phyloP scores from a whole-genome alignment of 208 protist species.

The Blechomonas ayalai region DNA sequence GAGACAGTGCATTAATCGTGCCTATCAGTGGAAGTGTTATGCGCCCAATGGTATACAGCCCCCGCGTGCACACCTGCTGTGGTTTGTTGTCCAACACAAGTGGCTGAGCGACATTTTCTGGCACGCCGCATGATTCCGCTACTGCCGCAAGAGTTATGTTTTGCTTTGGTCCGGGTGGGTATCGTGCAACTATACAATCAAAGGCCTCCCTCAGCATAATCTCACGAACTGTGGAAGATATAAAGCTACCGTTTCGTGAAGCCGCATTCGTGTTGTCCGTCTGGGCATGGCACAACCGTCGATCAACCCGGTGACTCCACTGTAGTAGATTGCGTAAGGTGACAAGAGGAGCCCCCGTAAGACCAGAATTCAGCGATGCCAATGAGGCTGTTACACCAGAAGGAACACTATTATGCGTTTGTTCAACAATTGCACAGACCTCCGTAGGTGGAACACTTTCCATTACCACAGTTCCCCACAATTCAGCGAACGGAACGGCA shows the following conservation, averaged over 20 bases:
- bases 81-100: slow-evolving; percentile 66
- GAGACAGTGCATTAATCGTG: slow-evolving; percentile 11
- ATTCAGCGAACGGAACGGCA: slow-evolving; percentile 66
- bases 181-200: slow-evolving; percentile 86
- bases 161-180: slow-evolving; percentile 44
- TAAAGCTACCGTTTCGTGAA: slow-evolving; percentile 43
- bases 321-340: slow-evolving; percentile 88
- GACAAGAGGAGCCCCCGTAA: slow-evolving; percentile 20
- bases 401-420: slow-evolving; percentile 42
- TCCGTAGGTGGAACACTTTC: slow-evolving; percentile 54
- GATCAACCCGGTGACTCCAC: slow-evolving; percentile 87
- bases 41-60: slow-evolving; percentile 58
- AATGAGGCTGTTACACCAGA: too few species aligned
- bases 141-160: slow-evolving; percentile 24
- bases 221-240: slow-evolving; percentile 79
- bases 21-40: slow-evolving; percentile 42
- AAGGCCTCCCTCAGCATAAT: slow-evolving; percentile 91
- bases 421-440: slow-evolving; percentile 43
- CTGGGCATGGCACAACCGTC: slow-evolving; percentile 15
- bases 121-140: slow-evolving; percentile 47
- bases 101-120: slow-evolving; percentile 48
- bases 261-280: slow-evolving; percentile 10
- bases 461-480: slow-evolving; percentile 77
- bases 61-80: slow-evolving; percentile 23
- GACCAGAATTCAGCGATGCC: slow-evolving; percentile 17